Percentiles rank a stretch among this genome's conserved stretches.
Conservation (phyloP, 495 filamentous ascomycete species). For the Hyaloscypha bicolor region DNA sequence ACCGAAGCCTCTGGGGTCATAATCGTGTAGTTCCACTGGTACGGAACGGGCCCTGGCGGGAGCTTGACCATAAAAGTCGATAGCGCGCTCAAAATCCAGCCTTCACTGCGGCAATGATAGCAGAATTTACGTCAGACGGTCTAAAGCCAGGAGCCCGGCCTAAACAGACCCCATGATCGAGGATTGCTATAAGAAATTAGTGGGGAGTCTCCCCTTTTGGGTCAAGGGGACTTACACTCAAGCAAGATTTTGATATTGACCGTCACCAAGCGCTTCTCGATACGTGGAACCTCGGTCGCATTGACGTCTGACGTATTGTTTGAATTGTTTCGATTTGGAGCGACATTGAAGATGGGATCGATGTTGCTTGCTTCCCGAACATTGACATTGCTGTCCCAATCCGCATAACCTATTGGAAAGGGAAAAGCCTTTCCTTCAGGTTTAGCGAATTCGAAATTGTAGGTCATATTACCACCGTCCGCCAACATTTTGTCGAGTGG, state of each 20-base stretch:
- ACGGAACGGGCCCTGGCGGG: not conserved
- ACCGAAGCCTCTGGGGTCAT: not conserved
- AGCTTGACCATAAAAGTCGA: not conserved
- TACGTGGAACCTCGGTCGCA: not conserved
- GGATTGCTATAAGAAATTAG: slow-evolving; percentile 42
- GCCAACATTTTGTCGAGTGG: slow-evolving; percentile 12
- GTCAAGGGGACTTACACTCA: slow-evolving; percentile 22
- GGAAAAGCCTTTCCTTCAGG: slow-evolving; percentile 16
- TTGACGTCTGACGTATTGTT: not conserved
- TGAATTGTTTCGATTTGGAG: not conserved
- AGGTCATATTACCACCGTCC: not conserved
- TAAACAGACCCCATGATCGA: slow-evolving; percentile 55
- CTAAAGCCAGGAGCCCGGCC: slow-evolving; percentile 64
- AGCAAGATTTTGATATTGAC: slow-evolving; percentile 28
- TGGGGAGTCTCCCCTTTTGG: not conserved
- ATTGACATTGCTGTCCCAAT: slow-evolving; percentile 12
- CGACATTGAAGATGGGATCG: slow-evolving; percentile 21
- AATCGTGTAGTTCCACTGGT: not conserved
- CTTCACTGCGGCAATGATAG: slow-evolving; percentile 47
- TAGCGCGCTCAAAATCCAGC: slow-evolving; percentile 6
- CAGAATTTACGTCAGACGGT: slow-evolving; percentile 57
- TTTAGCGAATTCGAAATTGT: slow-evolving; percentile 14
- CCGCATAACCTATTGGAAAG: slow-evolving; percentile 16
- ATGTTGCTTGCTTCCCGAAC: slow-evolving; percentile 18
- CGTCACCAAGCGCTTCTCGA: slow-evolving; percentile 20